Base-by-base conservation (phyloP, 352 stramenopile species). In the Globisporangium ultimum region DNA sequence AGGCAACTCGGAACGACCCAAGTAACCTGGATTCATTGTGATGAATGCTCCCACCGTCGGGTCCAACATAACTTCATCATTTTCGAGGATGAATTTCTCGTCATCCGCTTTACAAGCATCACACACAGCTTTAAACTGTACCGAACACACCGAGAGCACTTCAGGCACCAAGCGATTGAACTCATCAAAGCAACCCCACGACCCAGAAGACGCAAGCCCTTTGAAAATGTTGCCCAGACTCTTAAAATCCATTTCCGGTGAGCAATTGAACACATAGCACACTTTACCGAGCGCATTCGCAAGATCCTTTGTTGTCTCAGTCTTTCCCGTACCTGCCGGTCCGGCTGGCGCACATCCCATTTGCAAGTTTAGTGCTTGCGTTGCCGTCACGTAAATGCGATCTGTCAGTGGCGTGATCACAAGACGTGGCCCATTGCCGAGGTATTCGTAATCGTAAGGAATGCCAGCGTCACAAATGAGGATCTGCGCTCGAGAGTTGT, bases 211-310 rank as follows among this genome's bases (percentile, higher is more conserved):
- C 8, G 93, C 95, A 7, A 98, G 69, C 2, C 95, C 95, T 70
- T 98, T 98, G 76, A 98, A 98, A 40, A 98, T 98, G 61, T 98
- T 98, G n/a, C 94, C 95, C 0, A 98, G 70, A 63, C 89, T 94
- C 67, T 97, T 91, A 73, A 97, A 98, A 65, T 98, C 95, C 91
- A 98, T 98, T 68, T 98, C 95, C 1, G 95, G 95, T 4, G 94
- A 98, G 64, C 91, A 98, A 60, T 98, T 98, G 66, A 98, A 98
- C 59, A 97, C 93, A 64, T 98, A 98, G 58, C 93, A 98, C 11
- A 95, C 93, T 67, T 98, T 98, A 20, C 93, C 95, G 12, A 98
- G 55, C 13, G 94, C 93, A 52, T 96, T 96, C 0, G 92, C 92
- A 1, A 98, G 69, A 84, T 98, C 95, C 53, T 98, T 98, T 2